Evolutionary conservation across 2,329 filamentous ascomycete genomes (phyloP), one percentile per base, ranked within the genome.

Genomic region (Fusarium proliferatum): DNA sequence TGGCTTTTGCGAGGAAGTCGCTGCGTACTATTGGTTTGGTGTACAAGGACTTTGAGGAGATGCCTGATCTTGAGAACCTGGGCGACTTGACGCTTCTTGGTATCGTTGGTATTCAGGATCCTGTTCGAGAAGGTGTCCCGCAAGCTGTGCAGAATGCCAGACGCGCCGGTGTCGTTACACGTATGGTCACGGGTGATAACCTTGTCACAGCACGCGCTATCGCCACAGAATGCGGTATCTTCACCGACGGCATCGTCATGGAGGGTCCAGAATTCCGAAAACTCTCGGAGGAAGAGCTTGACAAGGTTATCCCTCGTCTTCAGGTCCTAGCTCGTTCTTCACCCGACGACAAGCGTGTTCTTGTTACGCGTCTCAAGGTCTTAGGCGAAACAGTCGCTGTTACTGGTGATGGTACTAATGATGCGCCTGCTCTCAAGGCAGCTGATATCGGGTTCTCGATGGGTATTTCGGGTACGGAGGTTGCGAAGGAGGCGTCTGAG

Each of bases 131-230:
- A 0, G 93, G 93, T 70, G 93, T 95, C 16, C 86, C 86, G 2
- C 89, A 94, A 56, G 93, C 93, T 17, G 93, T 96, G 19, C 85
- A 85, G 65, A 87, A 91, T 61, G 95, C 93, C 78, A 92, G 95
- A 78, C 87, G 88, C 61, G 93, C 93, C 8, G 93, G 93, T 66
- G 93, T 96, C 9, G 88, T 92, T 67, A 93, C 95, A 15, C 92
- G 93, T 75, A 96, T 96, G 93, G 93, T 96, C 3, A 96, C 93
- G 4, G 93, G 93, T 71, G 93, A 96, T 83, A 95, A 96, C 82
- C 89, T 92, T 72, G 84, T 93, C 65, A 96, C 93, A 9, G 93
- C 93, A 1, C 89, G 92, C 79, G 92, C 93, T 23, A 96, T 96
- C 76, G 93, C 93, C 11, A 88, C 87, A 70, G 93, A 95, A 75